Evolutionary conservation across 2,329 filamentous ascomycete genomes (phyloP), one percentile per base, ranked within the genome.

Genomic region (Diaporthe sp.): DNA sequence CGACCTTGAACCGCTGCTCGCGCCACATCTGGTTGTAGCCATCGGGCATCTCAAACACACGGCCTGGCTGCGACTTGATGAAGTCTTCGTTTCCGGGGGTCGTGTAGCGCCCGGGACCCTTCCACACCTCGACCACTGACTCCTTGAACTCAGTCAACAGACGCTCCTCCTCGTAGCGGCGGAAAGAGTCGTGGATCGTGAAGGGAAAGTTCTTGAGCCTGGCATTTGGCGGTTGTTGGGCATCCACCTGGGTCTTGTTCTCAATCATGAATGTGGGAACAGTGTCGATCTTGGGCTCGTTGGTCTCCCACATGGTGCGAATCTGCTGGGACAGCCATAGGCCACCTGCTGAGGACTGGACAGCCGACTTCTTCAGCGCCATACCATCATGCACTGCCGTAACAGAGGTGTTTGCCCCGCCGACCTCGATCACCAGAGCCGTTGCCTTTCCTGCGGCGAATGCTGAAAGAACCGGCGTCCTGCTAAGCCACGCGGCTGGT

Each of bases 141-240:
- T 99, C 97, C 86, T 99, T 99, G 90, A 97, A 99, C 82, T 98
- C 95, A 50, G 95, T 95, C 74, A 99, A 86, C 55, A 98, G 93
- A 71, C 96, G 94, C 83, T 98, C 97, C 86, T 99, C 96, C 84
- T 98, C 93, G 77, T 96, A 92, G 25, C 88, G 87, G 75, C 93
- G 92, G 89, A 96, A 98, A 1, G 94, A 95, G 38, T 91, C 89
- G 78, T 85, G 84, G 76, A 93, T 86, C 79, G 89, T 80, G 82
- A 88, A 87, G 81, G 88, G 83, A 82, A 95, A 97, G 52, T 90
- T 90, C 79, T 91, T 92, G 83, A 94, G 92, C 66, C 89, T 92
- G 54, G 92, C 94, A 83, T 97, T 93, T 3, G 95, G 89, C 1
- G 95, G 91, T 13, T 93, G 91, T 74, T 94, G 92, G 42, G 96